Percentiles rank a stretch among this genome's conserved stretches.
Evolutionary conservation across 1,284 basidiomycete genomes (phyloP).

Genomic region (Amylostereum areolatum): DNA sequence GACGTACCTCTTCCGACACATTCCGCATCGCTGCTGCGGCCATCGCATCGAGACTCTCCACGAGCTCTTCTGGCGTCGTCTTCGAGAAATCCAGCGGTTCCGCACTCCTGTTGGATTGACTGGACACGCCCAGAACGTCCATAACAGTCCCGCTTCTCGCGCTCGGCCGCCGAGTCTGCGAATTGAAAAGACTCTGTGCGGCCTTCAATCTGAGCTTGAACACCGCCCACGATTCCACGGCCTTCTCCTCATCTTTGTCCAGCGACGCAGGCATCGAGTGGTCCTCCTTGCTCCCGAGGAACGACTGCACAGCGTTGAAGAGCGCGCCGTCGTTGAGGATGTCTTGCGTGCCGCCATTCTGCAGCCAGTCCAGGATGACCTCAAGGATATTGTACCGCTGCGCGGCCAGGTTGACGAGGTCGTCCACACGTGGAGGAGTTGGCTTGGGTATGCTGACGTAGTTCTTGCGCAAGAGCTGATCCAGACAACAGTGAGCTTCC

Average conservation of each 20-base stretch:
- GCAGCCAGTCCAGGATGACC: constrained; percentile 65
- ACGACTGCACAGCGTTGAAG: constrained; percentile 47
- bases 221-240: constrained; percentile 39
- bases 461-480: constrained; percentile 68
- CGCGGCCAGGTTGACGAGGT: constrained; percentile 20
- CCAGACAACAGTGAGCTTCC: constrained; percentile 3
- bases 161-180: constrained; percentile 58
- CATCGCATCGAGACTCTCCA: constrained; percentile 71
- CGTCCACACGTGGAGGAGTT: constrained; percentile 15
- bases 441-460: constrained; percentile 41
- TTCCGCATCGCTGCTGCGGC: constrained; percentile 66
- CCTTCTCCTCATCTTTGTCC: constrained; percentile 31
- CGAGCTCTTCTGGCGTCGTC: constrained; percentile 60
- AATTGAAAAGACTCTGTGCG: constrained; percentile 42
- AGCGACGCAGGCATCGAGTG: constrained; percentile 37
- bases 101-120: constrained; percentile 34
- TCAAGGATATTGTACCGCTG: constrained; percentile 55
- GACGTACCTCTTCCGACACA: constrained; percentile 65
- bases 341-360: constrained; percentile 64
- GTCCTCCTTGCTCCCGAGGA: constrained; percentile 46
- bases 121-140: constrained; percentile 22
- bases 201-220: constrained; percentile 38
- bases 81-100: constrained; percentile 63
- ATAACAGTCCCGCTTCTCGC: constrained; percentile 19
- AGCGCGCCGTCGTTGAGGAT: constrained; percentile 64